A percentile compares a stretch with the other conserved stretches of the same genome.
These are phyloP conservation scores for Monilinia laxa DNA, from an alignment of 2,329 filamentous ascomycete species.

Conservation along the genomic window DNA sequence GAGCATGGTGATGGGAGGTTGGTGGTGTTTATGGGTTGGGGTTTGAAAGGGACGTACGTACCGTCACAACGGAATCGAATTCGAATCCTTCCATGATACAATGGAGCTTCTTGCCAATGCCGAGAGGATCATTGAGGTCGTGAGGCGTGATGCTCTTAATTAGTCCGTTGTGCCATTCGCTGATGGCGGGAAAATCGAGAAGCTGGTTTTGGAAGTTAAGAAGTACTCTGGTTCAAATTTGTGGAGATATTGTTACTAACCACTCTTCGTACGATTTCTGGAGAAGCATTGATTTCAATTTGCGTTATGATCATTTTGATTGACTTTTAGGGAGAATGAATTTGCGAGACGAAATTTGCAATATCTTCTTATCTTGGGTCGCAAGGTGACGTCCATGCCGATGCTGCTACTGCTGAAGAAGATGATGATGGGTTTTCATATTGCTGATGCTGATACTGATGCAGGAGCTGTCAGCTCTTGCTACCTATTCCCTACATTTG, in stretches of 20 bases:
- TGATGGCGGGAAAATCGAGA: neutral
- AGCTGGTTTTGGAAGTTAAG: neutral
- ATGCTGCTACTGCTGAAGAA: too few species aligned
- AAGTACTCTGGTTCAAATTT: too few species aligned
- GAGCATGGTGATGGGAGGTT: neutral
- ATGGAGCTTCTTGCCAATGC: constrained; percentile 1
- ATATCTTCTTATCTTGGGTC: neutral
- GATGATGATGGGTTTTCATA: too few species aligned
- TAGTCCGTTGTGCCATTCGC: neutral
- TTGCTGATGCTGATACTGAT: neutral
- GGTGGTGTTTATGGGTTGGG: too few species aligned
- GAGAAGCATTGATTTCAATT: constrained; percentile 1
- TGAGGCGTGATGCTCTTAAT: constrained; percentile 4
- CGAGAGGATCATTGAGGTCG: neutral
- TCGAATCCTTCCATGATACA: neutral
- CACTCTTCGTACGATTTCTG: neutral
- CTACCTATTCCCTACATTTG: neutral
- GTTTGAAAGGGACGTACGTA: too few species aligned
- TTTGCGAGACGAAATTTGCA: neutral
- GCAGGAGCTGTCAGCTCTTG: neutral
- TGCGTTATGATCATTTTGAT: constrained; percentile 16
- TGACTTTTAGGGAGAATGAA: neutral
- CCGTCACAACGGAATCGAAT: neutral
- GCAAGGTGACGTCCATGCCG: too few species aligned
- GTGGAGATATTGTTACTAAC: neutral